Percentiles rank a stretch among this genome's conserved stretches.
phyloP scores from a whole-genome alignment of 2,329 filamentous ascomycete genomes.

The Cladosporium colombiae region DNA sequence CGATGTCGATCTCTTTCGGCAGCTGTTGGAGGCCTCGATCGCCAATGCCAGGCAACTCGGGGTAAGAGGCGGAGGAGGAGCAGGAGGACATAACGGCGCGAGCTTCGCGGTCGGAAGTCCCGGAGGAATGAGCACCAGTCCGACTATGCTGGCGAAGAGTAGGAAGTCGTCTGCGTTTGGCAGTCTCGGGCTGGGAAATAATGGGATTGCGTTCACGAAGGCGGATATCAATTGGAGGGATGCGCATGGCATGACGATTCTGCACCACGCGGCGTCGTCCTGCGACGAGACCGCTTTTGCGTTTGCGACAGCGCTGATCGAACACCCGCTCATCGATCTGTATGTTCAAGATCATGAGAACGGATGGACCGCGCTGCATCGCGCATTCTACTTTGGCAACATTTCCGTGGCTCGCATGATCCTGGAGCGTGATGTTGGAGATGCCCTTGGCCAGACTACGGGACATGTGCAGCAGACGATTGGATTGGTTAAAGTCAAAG shows the following conservation, averaged over 20 bases:
- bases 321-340: conserved; percentile 80
- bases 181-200: background rate
- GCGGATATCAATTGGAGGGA: conserved; percentile 85
- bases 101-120: conserved; percentile 43
- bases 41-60: conserved; percentile 55
- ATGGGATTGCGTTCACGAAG: conserved; percentile 51
- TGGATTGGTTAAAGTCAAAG: conserved; percentile 89
- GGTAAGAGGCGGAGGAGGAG: conserved; percentile 35
- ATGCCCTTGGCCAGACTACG: conserved; percentile 63
- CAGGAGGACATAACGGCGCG: conserved; percentile 35
- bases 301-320: conserved; percentile 78
- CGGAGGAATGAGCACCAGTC: conserved; percentile 49
- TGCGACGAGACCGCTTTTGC: conserved; percentile 65
- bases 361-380: conserved; percentile 92
- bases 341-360: conserved; percentile 87
- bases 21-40: conserved; percentile 74
- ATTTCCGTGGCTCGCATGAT: conserved; percentile 81
- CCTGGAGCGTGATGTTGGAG: conserved; percentile 72
- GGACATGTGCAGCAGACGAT: conserved; percentile 63
- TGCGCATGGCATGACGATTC: conserved; percentile 74
- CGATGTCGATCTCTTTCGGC: conserved; percentile 93
- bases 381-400: conserved; percentile 87
- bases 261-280: conserved; percentile 83
- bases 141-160: conserved; percentile 41
- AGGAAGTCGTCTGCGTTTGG: conserved; percentile 30